Evolutionary conservation across 441 rosid genomes (phyloP), one percentile per base, ranked within the genome.

Genomic region (Omphalea diandra): DNA sequence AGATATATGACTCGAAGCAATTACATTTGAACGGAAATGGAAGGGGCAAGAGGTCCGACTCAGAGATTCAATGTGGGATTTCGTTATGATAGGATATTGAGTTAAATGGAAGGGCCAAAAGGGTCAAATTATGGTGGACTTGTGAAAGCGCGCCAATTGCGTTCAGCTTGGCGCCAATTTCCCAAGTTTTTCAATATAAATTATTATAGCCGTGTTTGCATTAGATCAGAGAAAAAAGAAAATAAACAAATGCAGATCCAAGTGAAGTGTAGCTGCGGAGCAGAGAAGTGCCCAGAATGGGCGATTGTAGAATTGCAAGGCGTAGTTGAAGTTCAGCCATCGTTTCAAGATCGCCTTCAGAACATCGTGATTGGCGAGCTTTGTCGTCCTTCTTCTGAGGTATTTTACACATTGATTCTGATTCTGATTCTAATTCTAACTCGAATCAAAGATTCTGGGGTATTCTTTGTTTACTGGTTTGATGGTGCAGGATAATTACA

Each of bases 221-320:
- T n/a, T n/a, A n/a, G n/a, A n/a, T n/a, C n/a, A n/a, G n/a, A n/a
- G n/a, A n/a, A n/a, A n/a, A n/a, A n/a, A n/a, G 53, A 5, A 47
- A 8, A 47, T n/a, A 5, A 2, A 9, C 24, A 49, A n/a, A 68
- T 92, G 98, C 88, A 94, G 88, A 92, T 92, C 50, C 77, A 82
- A 73, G 84, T 94, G 64, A 90, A 87, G 80, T 93, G 98, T 63
- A 76, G 84, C 26, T 91, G 97, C 54, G 89, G 90, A 26, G 89
- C 75, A 41, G 91, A 83, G 7, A 79, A 77, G 32, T 94, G 98
- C 57, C 88, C 80, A n/a, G 96, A 92, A 59, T 94, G 98, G 97
- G 88, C 86, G 43, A 82, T 94, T 24, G 52, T 94, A 8, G 98
- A 94, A 71, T 47, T 94, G 53, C 98, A 91, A 88, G 98, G 98